Percentiles rank a stretch among this genome's conserved stretches.
Conservation (phyloP, 225 moss, liverwort and hornwort species). For the Sphagnum tenellum region DNA sequence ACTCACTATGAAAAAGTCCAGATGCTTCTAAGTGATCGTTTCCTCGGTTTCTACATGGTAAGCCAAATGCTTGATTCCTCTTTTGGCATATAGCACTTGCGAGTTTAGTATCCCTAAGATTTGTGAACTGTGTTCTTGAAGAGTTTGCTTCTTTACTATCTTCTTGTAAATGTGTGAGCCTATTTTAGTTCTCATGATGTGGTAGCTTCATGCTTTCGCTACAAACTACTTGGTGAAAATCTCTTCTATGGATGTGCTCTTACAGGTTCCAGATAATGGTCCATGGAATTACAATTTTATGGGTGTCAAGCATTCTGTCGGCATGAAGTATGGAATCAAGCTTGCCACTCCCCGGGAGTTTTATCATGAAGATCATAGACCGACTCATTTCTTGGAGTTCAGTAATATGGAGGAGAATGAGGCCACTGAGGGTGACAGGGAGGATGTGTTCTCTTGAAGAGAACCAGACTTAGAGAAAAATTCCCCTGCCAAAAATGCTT, state of each 20-base stretch:
- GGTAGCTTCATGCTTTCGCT: background rate
- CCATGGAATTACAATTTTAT: constrained; percentile 99
- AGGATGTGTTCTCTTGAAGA: constrained; percentile 67
- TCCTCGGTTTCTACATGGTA: constrained; percentile 99
- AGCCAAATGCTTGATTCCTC: constrained; percentile 3
- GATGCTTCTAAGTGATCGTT: constrained; percentile 98
- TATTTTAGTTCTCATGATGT: background rate
- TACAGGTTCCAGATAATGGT: constrained; percentile 86
- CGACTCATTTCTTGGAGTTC: constrained; percentile 97
- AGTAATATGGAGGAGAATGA: constrained; percentile 96
- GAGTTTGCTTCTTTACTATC: background rate
- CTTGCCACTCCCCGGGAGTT: constrained; percentile 89
- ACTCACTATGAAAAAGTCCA: constrained; percentile 99
- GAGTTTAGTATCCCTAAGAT: no score
- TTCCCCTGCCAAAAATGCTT: constrained; percentile 1
- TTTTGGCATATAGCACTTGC: background rate
- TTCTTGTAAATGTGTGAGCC: background rate
- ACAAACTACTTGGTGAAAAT: no score
- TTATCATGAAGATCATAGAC: constrained; percentile 97
- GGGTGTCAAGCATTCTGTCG: constrained; percentile 96
- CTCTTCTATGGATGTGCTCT: background rate
- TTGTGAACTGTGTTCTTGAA: background rate
- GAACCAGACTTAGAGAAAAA: background rate
- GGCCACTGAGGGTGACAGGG: constrained; percentile 89
- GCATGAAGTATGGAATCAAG: constrained; percentile 98